Evolutionary conservation across 208 protist species (phyloP).

Genomic region (Trichomonas vaginalis): DNA sequence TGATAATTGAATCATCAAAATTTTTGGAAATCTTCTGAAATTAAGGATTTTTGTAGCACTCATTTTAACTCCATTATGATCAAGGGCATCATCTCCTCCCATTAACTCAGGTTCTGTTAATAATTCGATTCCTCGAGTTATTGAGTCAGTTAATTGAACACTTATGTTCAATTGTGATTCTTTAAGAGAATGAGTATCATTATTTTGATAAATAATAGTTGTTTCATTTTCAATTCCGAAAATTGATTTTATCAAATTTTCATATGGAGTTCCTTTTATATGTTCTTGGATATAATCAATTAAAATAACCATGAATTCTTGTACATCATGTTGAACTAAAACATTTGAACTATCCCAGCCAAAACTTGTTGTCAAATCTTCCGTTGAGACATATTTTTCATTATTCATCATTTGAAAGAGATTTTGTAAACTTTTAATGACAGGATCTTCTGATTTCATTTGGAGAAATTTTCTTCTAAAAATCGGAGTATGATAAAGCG

Average conservation of each 20-base stretch:
- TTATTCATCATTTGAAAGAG: background rate
- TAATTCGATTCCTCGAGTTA: too few relatives aligned
- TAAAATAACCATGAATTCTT: slow-evolving; percentile 63
- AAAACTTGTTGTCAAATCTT: background rate
- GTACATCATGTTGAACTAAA: slow-evolving; percentile 22
- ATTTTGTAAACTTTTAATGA: background rate
- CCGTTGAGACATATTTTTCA: background rate
- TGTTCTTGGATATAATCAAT: slow-evolving; percentile 63
- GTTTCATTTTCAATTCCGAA: slow-evolving; percentile 22
- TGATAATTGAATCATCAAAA: too few relatives aligned
- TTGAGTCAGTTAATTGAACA: too few relatives aligned
- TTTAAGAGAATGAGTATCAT: too few relatives aligned
- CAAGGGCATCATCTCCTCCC: too few relatives aligned
- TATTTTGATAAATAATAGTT: slow-evolving; percentile 60
- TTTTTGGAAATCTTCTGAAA: too few relatives aligned
- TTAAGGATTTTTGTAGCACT: too few relatives aligned
- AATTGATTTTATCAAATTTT: slow-evolving; percentile 13
- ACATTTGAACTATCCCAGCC: background rate
- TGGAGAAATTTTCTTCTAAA: background rate
- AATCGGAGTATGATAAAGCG: background rate
- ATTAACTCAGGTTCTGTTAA: too few relatives aligned
- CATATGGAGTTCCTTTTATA: slow-evolving; percentile 49
- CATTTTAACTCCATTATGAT: too few relatives aligned
- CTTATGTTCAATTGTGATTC: too few relatives aligned
- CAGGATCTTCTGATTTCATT: background rate